Base-by-base conservation (phyloP, 805 yeast species). In the Wickerhamiella bombiphila region DNA sequence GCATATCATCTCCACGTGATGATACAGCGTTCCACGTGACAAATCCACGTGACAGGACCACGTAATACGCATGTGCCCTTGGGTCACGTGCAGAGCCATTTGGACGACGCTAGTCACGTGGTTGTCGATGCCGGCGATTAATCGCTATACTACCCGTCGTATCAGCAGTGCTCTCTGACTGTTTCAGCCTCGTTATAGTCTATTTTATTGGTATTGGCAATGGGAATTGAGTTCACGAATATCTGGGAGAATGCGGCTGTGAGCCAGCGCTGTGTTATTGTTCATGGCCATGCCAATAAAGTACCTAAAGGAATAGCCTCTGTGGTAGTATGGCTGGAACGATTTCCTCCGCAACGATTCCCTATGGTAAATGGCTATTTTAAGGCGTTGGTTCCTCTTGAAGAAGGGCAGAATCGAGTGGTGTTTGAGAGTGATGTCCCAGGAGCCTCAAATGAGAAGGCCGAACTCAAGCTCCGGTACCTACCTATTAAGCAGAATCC, bases 301-400 rank as follows among this genome's bases (percentile, higher is more conserved):
- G 48, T 45, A 3, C 42, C 45, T n/a, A 16, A 35, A 11, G 52
- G 47, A 32, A 49, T 72, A 5, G 60, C 60, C 29, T 55, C 63
- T 25, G 63, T 66, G 9, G 71, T 64, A 32, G 64, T 61, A 42
- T 65, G 56, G 47, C 64, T 53, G 52, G 64, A 55, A 45, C 53
- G 44, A 50, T 76, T 74, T 43, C 93, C 95, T 0, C 70, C 82
- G 0, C 76, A 73, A 48, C 63, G 66, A 38, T 80, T 66, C 49
- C 93, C 86, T 42, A 71, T 85, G 5, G 71, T 74, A 37, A 60
- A 69, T 16, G 76, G 78, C 1, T 66, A 69, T 42, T 88, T 86
- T 65, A 86, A 85, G 55, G 80, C 81, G 0, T 51, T 80, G 14
- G 64, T 80, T 2, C 79, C 79, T 42, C 65, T 86, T 15, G 69